phyloP scores from a whole-genome alignment of 176 grass and related monocot species.

The Oryza longistaminata region DNA sequence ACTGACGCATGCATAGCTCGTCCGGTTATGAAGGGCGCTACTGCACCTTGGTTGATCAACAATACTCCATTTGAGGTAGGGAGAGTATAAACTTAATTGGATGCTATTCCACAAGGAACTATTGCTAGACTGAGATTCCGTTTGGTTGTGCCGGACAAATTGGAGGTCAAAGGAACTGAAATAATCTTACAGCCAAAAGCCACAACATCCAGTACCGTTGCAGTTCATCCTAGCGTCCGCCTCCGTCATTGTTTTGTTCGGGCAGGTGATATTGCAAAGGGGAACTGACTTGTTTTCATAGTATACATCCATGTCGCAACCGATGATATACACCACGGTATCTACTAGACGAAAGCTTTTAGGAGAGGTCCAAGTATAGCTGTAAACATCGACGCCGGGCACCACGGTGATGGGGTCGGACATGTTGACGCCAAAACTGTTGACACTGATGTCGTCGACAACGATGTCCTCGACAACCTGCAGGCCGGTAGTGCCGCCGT shows the following conservation, averaged over 20 bases:
- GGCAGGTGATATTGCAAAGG: not conserved
- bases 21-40: not conserved
- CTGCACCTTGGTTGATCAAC: not conserved
- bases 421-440: no score
- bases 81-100: not conserved
- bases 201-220: not conserved
- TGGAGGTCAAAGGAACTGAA: not conserved
- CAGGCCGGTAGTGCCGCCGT: no score
- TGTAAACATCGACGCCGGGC: no score
- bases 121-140: not conserved
- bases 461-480: no score
- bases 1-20: not conserved
- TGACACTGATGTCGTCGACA: no score
- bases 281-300: not conserved
- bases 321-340: not conserved
- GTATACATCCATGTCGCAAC: not conserved
- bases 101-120: conserved; percentile 10
- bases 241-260: not conserved
- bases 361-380: no score
- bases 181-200: not conserved
- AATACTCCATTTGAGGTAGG: not conserved
- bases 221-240: not conserved
- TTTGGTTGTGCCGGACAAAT: not conserved
- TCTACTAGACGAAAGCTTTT: no score
- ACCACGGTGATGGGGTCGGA: no score